Base-by-base conservation (phyloP, 306 rosid species). In the Casuarina glauca region DNA sequence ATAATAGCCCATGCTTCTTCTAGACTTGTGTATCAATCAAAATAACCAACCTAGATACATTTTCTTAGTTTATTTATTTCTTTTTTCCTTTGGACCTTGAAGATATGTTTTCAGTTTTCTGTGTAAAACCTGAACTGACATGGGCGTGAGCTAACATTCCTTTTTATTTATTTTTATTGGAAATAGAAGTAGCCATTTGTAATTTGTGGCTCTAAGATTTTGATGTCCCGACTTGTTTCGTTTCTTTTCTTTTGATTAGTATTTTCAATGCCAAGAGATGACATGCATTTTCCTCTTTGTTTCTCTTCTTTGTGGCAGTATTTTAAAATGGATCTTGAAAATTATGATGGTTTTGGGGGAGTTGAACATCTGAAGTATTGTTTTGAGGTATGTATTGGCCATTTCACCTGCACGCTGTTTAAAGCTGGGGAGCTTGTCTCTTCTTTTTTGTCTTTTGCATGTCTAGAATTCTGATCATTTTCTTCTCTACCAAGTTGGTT, bases 291-390 rank as follows among this genome's bases (percentile, higher is more conserved):
- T 61, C n/a, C 38, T 61, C 38, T 17, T 67, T 53, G 42, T 76
- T 70, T 57, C 11, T 41, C 39, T 83, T 70, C 57, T 72, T 79
- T 68, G 78, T 83, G 81, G 69, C 93, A 95, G 99, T 95, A 95
- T 90, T 95, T 91, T 91, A 90, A 91, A 80, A 93, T 93, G 99
- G 93, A 87, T 86, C 89, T 90, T 12, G 80, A 81, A 73, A 91
- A 88, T 81, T 88, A 86, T n/a, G 94, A 91, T 71, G 79, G 88
- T 75, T 87, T 79, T 79, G 99, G 96, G 70, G 99, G 97, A 82
- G 89, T 95, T 75, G 96, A 95, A 3, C 99, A 95, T 87, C 91
- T 95, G 64, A 84, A 79, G 49, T 95, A 93, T 78, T 95, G 99
- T 81, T 95, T 95, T 82, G 89, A 93, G 97, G 99, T 95, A 91